Conservation (phyloP, 2,329 filamentous ascomycete genomes). For the Fusarium sororula region DNA sequence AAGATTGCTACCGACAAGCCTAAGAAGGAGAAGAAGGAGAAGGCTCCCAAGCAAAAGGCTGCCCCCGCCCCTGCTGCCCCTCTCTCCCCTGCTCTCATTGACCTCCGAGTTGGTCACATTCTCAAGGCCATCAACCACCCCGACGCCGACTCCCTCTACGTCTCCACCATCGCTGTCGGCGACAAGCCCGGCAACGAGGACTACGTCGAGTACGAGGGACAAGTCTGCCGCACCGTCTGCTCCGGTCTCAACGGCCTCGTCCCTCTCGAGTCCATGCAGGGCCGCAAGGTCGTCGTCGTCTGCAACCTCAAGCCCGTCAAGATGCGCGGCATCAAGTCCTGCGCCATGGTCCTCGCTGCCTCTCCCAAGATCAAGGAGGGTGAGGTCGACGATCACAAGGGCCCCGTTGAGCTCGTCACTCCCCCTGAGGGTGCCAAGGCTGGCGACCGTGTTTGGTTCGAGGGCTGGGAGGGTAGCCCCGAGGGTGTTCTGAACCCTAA, state of each 20-base stretch:
- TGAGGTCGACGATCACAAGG: conserved; percentile 81
- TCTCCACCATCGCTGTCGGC: conserved; percentile 94
- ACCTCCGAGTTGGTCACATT: conserved; percentile 96
- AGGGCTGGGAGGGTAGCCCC: conserved; percentile 92
- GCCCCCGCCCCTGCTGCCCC: conserved; percentile 76
- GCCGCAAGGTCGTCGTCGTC: conserved; percentile 92
- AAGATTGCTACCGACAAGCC: conserved; percentile 55
- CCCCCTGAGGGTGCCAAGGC: conserved; percentile 82
- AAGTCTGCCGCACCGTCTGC: conserved; percentile 93
- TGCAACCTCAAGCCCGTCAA: conserved; percentile 99
- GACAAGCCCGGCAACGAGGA: conserved; percentile 84
- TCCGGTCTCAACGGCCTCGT: conserved; percentile 94
- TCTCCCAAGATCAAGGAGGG: conserved; percentile 85
- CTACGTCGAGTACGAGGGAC: conserved; percentile 89
- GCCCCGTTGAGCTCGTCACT: conserved; percentile 89
- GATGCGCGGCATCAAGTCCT: conserved; percentile 86
- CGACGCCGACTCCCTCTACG: conserved; percentile 94
- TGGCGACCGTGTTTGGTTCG: conserved; percentile 90
- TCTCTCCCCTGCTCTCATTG: conserved; percentile 85
- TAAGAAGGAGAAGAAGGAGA: conserved; percentile 91
- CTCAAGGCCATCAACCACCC: conserved; percentile 95
- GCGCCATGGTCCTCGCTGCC: conserved; percentile 93
- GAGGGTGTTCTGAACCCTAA: conserved; percentile 96
- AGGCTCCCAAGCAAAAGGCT: conserved; percentile 79
- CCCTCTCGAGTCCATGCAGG: conserved; percentile 95